Base-by-base conservation (phyloP, 2,329 filamentous ascomycete species). In the Fusarium bactridioides region DNA sequence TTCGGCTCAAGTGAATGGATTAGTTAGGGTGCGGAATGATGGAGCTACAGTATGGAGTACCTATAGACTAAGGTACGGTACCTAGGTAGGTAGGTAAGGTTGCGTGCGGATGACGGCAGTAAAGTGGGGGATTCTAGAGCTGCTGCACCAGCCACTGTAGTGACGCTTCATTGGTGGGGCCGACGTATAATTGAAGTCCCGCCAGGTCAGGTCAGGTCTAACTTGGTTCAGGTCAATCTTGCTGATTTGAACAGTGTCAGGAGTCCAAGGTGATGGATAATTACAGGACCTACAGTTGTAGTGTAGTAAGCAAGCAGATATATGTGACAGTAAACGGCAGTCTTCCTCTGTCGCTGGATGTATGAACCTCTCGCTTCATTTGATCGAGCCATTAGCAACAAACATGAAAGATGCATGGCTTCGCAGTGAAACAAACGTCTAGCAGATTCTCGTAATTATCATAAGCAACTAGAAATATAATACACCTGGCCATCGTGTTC, bases 91-190 rank as follows among this genome's bases (percentile, higher is more conserved):
- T 27, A 47, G 44, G 44, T 47, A 45, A 63, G 27, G 41, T 58
- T 67, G 54, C 35, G 40, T 67, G 54, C 40, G 47, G 56, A 69
- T 74, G 72, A 72, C 68, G 72, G 68, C 68, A 74, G 69, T 67
- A 67, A 67, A 72, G 71, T 72, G 72, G 71, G 41, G 68, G 51
- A 37, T 19, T 45, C 23, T 37, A n/a, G 29, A 38, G 21, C 25
- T 50, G n/a, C 25, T 51, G 23, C 35, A 54, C 25, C 33, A 54
- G 23, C 35, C 50, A 60, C 57, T 58, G 31, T 4, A 37, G 18
- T 23, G 35, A 57, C 29, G n/a, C 29, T 47, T 35, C 29, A 47
- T 37, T 48, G 40, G 54, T 57, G 40, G 41, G 54, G 54, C 41
- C 29, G 23, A 35, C 31, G 15, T 18, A 29, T 40, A 40, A 27